phyloP scores from a whole-genome alignment of 2,329 filamentous ascomycete species.

The Scytalidium sp. region DNA sequence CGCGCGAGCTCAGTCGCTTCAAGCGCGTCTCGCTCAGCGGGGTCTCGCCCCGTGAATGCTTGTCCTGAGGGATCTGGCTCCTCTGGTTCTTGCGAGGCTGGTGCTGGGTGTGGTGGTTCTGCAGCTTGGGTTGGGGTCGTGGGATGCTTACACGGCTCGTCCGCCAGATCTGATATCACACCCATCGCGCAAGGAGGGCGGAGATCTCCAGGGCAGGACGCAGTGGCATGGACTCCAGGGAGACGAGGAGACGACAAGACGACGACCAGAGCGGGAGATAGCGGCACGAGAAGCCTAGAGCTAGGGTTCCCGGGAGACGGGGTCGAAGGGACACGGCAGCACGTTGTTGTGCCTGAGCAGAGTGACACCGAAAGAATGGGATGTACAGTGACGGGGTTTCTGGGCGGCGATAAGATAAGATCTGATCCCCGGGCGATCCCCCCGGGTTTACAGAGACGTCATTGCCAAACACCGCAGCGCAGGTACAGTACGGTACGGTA shows the following conservation, averaged over 20 bases:
- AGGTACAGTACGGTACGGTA: no score
- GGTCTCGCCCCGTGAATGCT: neutral
- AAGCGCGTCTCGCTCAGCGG: slow-evolving; percentile 16
- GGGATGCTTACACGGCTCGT: neutral
- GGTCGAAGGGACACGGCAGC: neutral
- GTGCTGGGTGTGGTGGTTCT: neutral
- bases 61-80: neutral
- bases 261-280: neutral
- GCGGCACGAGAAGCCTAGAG: neutral
- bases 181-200: neutral
- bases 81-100: neutral
- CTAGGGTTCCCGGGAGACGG: neutral
- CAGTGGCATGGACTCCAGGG: neutral
- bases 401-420: neutral
- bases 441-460: no score
- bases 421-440: neutral
- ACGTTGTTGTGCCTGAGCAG: neutral
- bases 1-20: slow-evolving; percentile 23
- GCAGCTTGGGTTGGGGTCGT: neutral
- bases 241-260: no score
- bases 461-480: no score
- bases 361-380: neutral
- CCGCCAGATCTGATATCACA: neutral
- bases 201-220: neutral
- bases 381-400: neutral